Percentiles rank a stretch among this genome's conserved stretches.
Evolutionary conservation across 495 filamentous ascomycete species (phyloP).

Genomic region (Halenospora varia): DNA sequence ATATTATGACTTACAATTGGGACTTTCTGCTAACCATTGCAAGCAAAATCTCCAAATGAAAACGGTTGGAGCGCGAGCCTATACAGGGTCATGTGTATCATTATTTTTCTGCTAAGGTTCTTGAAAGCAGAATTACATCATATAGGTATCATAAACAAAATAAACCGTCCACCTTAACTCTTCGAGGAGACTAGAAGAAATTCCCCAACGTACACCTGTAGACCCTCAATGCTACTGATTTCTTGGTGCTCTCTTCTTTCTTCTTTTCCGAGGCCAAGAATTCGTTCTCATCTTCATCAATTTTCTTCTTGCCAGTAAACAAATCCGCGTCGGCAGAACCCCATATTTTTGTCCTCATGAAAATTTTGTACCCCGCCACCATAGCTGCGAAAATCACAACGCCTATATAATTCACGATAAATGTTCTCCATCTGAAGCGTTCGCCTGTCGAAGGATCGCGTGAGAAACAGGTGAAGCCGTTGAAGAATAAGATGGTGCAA

Average conservation of each 20-base stretch:
- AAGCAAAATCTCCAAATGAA: no score
- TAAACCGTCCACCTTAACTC: no score
- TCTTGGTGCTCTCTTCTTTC: slow-evolving; percentile 22
- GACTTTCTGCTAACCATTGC: no score
- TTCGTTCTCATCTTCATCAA: slow-evolving; percentile 69
- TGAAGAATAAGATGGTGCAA: slow-evolving; percentile 47
- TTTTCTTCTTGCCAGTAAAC: slow-evolving; percentile 61
- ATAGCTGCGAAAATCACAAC: slow-evolving; percentile 51
- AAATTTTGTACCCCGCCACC: slow-evolving; percentile 51
- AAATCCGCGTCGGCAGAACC: slow-evolving; percentile 52
- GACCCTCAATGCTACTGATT: slow-evolving; percentile 5
- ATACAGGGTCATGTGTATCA: no score
- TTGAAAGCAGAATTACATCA: no score
- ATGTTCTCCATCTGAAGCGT: no score
- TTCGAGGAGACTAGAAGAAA: slow-evolving; percentile 20
- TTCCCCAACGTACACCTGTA: slow-evolving; percentile 35
- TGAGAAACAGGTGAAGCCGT: slow-evolving; percentile 47
- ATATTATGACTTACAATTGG: no score
- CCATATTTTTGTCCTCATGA: slow-evolving; percentile 43
- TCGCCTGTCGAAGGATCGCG: slow-evolving; percentile 35
- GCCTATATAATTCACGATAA: slow-evolving; percentile 56
- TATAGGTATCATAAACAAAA: no score
- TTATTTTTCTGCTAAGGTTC: no score
- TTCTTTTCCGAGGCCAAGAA: slow-evolving; percentile 54
- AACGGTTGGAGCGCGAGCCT: no score